phyloP scores from a whole-genome alignment of 495 filamentous ascomycete genomes.

The Zalerion maritima region DNA sequence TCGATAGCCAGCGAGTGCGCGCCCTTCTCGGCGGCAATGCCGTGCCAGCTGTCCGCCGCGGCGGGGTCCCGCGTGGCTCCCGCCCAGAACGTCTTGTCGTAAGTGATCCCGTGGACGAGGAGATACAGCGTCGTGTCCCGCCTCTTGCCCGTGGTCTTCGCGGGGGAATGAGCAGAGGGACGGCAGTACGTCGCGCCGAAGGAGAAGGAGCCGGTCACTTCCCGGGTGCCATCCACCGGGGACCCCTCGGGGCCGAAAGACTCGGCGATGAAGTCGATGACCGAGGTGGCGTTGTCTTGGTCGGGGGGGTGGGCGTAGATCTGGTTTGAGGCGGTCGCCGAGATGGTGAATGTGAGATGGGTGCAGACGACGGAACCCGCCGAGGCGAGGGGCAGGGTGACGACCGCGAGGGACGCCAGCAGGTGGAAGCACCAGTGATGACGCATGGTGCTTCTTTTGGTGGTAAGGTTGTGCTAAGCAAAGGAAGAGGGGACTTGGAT shows the following conservation, averaged over 20 bases:
- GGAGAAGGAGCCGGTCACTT: constrained; percentile 1
- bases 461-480: no score
- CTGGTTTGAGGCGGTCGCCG: constrained; percentile 1
- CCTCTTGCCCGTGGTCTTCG: no score
- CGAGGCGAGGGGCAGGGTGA: neutral
- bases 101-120: constrained; percentile 13
- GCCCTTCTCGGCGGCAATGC: constrained; percentile 6
- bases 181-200: constrained; percentile 1
- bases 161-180: neutral
- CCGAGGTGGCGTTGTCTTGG: no score
- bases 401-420: neutral
- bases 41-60: constrained; percentile 8
- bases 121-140: no score
- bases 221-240: neutral
- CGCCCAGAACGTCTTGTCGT: constrained; percentile 11
- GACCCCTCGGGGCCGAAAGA: neutral
- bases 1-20: constrained; percentile 15
- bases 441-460: no score
- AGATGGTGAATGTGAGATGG: constrained; percentile 1
- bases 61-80: constrained; percentile 4
- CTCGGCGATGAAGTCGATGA: constrained; percentile 1
- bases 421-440: neutral
- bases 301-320: neutral
- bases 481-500: no score
- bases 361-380: neutral